phyloP scores from a whole-genome alignment of 2,329 filamentous ascomycete genomes.

The Phialophora verrucosa region DNA sequence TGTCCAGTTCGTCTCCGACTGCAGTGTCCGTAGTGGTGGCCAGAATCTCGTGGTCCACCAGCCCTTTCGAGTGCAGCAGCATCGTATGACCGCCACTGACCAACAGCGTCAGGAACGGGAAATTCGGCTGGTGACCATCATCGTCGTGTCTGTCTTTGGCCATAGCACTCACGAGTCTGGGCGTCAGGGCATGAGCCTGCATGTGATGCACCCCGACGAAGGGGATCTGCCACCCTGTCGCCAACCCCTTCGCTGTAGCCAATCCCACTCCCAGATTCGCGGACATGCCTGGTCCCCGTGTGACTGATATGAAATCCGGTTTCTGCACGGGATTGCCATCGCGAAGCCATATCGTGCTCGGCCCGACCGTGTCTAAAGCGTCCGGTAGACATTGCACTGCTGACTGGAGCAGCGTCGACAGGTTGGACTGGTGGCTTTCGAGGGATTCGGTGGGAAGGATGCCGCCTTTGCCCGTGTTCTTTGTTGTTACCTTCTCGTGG shows the following conservation, averaged over 20 bases:
- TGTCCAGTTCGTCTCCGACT: constrained; percentile 89
- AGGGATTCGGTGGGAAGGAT: constrained; percentile 80
- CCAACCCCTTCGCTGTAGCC: constrained; percentile 83
- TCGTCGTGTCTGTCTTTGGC: constrained; percentile 39
- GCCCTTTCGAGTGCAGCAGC: constrained; percentile 73
- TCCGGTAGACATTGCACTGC: constrained; percentile 65
- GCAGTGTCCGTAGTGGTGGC: constrained; percentile 79
- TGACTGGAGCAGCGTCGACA: constrained; percentile 70
- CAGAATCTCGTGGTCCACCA: constrained; percentile 74
- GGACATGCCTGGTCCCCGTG: constrained; percentile 87
- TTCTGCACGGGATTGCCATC: constrained; percentile 49
- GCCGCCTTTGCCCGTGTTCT: constrained; percentile 75
- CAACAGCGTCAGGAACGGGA: constrained; percentile 86
- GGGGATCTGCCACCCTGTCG: constrained; percentile 80
- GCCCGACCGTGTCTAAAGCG: constrained; percentile 9
- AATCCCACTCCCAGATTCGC: constrained; percentile 78
- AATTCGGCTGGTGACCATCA: constrained; percentile 55
- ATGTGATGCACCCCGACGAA: constrained; percentile 92
- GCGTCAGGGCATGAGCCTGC: constrained; percentile 93
- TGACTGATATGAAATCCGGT: constrained; percentile 87
- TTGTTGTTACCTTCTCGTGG: constrained; percentile 79
- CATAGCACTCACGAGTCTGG: constrained; percentile 73
- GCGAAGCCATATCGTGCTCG: constrained; percentile 24
- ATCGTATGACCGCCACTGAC: constrained; percentile 93
- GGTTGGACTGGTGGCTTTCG: constrained; percentile 72